These are phyloP conservation scores for Cladosporium phlei DNA, from an alignment of 2,329 filamentous ascomycete genomes.

Conservation along the genomic window DNA sequence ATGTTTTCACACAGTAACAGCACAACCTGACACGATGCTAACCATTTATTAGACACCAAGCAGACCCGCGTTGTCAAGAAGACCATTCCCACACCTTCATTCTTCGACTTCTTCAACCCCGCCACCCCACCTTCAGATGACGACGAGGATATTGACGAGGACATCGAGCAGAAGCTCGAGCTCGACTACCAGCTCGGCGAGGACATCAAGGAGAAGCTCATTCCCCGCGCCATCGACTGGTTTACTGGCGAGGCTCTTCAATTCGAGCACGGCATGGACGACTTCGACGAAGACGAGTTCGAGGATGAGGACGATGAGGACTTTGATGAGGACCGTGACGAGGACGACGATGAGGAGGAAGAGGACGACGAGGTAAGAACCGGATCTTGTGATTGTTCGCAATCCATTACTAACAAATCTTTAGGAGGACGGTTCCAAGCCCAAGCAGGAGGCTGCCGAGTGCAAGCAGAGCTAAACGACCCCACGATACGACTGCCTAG, in stretches of 20 bases:
- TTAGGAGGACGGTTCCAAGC: conserved; percentile 83
- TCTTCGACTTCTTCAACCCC: conserved; percentile 96
- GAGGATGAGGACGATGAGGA: conserved; percentile 92
- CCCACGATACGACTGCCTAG: conserved; percentile 5
- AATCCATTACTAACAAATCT: conserved; percentile 23
- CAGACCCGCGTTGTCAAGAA: conserved; percentile 99
- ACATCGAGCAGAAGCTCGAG: conserved; percentile 96
- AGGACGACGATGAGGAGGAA: conserved; percentile 66
- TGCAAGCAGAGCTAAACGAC: conserved; percentile 78
- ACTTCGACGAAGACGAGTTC: conserved; percentile 74
- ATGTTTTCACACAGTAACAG: not conserved
- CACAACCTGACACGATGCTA: too few species aligned
- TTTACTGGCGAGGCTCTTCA: conserved; percentile 97
- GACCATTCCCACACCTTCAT: conserved; percentile 96
- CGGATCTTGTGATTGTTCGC: not conserved
- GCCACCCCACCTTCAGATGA: conserved; percentile 78
- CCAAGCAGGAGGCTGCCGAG: conserved; percentile 89
- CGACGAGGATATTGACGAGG: conserved; percentile 74
- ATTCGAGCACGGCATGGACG: conserved; percentile 88
- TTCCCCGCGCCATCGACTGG: conserved; percentile 97
- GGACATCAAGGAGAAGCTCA: conserved; percentile 99
- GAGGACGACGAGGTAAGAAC: conserved; percentile 48
- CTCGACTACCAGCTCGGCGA: conserved; percentile 98
- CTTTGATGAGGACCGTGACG: conserved; percentile 77
- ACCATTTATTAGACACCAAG: conserved; percentile 72